Conservation (phyloP, 495 filamentous ascomycete genomes). For the Penicillium lividum region DNA sequence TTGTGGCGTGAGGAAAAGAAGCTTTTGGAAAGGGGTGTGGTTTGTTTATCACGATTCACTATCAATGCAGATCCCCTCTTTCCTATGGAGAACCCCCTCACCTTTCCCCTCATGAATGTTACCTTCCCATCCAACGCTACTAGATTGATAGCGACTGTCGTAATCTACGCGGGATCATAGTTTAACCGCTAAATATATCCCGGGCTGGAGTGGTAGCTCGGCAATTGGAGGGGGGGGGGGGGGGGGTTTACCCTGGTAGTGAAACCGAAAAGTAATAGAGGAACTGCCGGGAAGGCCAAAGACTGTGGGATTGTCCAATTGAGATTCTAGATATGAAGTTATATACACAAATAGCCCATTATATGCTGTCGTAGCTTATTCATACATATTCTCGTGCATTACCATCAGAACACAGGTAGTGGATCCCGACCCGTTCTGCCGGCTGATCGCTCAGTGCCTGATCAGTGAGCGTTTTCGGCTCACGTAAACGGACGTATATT, state of each 20-base stretch:
- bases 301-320: too few relatives aligned
- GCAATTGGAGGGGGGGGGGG: not conserved
- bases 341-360: too few relatives aligned
- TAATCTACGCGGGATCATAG: not conserved
- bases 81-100: constrained; percentile 19
- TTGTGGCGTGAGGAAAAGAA: not conserved
- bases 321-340: too few relatives aligned
- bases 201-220: not conserved
- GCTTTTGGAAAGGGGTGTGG: not conserved
- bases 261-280: too few relatives aligned
- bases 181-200: not conserved
- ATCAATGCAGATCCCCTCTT: not conserved
- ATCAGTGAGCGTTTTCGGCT: too few relatives aligned
- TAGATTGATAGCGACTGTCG: constrained; percentile 8
- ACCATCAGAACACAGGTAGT: too few relatives aligned
- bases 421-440: too few relatives aligned
- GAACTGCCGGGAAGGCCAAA: too few relatives aligned
- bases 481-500: too few relatives aligned
- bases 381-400: too few relatives aligned
- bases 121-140: constrained; percentile 16
- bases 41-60: constrained; percentile 6
- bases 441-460: too few relatives aligned
- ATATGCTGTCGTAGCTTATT: too few relatives aligned
- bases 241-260: not conserved
- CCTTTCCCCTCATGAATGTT: constrained; percentile 19